Base-by-base conservation (phyloP, 2,329 filamentous ascomycete genomes). In the Tolypocladium inflatum region DNA sequence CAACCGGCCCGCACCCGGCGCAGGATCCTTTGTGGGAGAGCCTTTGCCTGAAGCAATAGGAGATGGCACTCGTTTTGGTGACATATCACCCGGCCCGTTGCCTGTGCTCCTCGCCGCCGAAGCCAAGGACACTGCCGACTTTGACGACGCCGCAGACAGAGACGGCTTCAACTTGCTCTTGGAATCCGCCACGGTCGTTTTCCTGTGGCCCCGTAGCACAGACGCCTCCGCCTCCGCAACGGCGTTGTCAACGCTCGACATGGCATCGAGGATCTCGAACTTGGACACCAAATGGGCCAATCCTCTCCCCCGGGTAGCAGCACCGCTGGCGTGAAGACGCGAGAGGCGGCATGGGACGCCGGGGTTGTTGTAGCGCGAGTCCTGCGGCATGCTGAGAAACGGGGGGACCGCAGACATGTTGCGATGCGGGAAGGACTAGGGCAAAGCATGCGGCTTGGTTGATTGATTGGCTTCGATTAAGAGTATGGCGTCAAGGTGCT, bases 201-300 rank as follows among this genome's bases (percentile, higher is more conserved):
- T 13, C 9, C 19, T 15, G 11, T 33, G 48, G 15, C 30, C 17
- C 2, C 19, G 30, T 15, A 8, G 8, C 19, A 35, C 19, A 0
- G 33, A 30, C 10, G 19, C 19, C 19, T 21, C 48, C 4, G 19
- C 13, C 10, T 52, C 30, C 10, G 30, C 30, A 52, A 35, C 8
- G 6, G 4, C 37, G 17, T 21, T 19, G 7, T 30, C 57, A 19
- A 30, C 19, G 30, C 54, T 59, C 39, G 62, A 54, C 8, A 56
- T 43, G 23, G 62, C 62, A 54, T 71, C 68, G 4, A 70, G 62
- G n/a, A 61, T 60, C 60, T 74, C 71, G 42, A 72, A 74, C 48
- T 68, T 72, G n/a, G 69, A 71, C 0, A 74, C 65, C 19, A 74
- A 66, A 35, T 70, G 66, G 41, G 71, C 66, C 30, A 74, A 59